These are phyloP conservation scores for Pseudogymnoascus sp. DNA, from an alignment of 2,329 filamentous ascomycete genomes.

Conservation along the genomic window DNA sequence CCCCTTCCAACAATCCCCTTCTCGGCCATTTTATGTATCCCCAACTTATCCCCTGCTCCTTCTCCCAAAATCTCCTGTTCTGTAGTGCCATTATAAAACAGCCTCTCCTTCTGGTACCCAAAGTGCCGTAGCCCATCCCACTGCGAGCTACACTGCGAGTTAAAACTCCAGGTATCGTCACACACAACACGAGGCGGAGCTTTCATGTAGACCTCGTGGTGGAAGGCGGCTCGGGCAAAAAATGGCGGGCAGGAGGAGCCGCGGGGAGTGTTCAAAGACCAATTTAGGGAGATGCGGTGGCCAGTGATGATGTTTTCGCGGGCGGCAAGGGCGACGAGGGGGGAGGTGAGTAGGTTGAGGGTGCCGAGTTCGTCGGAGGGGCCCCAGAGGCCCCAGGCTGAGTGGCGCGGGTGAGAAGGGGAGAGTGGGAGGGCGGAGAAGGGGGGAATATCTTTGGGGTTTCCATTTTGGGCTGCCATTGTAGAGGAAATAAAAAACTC, in stretches of 20 bases:
- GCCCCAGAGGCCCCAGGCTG: constrained; percentile 47
- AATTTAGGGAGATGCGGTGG: constrained; percentile 51
- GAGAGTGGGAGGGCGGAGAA: constrained; percentile 44
- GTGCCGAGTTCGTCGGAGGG: constrained; percentile 52
- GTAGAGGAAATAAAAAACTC: not conserved
- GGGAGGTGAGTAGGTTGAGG: constrained; percentile 50
- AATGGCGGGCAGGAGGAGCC: constrained; percentile 36
- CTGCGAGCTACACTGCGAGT: constrained; percentile 49
- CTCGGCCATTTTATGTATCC: constrained; percentile 45
- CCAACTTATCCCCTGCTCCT: constrained; percentile 18
- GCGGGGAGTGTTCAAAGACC: constrained; percentile 50
- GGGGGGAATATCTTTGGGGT: constrained; percentile 39
- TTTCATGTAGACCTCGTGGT: constrained; percentile 43
- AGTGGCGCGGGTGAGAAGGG: constrained; percentile 37
- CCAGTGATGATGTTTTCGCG: not conserved
- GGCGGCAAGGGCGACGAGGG: not conserved
- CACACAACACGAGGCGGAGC: constrained; percentile 49
- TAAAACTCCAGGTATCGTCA: constrained; percentile 55
- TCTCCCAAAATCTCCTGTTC: constrained; percentile 35
- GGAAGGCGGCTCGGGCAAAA: constrained; percentile 50
- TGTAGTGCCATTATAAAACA: constrained; percentile 35
- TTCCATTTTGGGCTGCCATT: constrained; percentile 16
- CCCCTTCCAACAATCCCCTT: constrained; percentile 50
- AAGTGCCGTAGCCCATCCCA: constrained; percentile 51
- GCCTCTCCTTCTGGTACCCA: constrained; percentile 41